These are phyloP conservation scores for Pichia eremophila DNA, from an alignment of 805 yeast genomes.

Conservation along the genomic window DNA sequence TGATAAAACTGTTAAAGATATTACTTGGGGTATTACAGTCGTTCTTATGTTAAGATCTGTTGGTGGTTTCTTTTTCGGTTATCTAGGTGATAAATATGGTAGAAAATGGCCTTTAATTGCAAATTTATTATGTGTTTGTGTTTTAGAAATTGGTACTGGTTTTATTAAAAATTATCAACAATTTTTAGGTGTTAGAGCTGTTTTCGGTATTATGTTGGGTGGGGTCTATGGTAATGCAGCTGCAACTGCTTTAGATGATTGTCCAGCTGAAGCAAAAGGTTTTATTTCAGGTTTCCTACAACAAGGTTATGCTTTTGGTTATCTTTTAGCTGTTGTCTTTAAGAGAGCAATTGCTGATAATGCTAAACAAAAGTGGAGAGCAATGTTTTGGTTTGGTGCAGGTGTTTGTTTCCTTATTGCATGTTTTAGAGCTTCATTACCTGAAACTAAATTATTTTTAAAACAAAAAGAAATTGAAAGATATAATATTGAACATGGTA, in stretches of 20 bases:
- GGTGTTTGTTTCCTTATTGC: conserved; percentile 39
- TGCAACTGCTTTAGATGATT: conserved; percentile 45
- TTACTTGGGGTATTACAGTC: conserved; percentile 60
- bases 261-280: conserved; percentile 46
- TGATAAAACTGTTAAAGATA: conserved; percentile 35
- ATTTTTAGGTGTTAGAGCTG: conserved; percentile 52
- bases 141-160: conserved; percentile 55
- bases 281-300: conserved; percentile 62
- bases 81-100: conserved; percentile 50
- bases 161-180: conserved; percentile 47
- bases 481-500: conserved; percentile 23
- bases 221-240: conserved; percentile 48
- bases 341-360: conserved; percentile 53
- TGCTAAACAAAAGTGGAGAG: conserved; percentile 49
- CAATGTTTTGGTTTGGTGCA: conserved; percentile 63
- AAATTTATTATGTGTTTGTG: conserved; percentile 37
- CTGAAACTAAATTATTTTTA: conserved; percentile 46
- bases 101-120: conserved; percentile 48
- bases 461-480: conserved; percentile 30
- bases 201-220: conserved; percentile 54
- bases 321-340: conserved; percentile 54
- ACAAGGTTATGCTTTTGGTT: conserved; percentile 73
- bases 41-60: conserved; percentile 62
- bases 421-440: conserved; percentile 33
- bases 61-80: conserved; percentile 56